Conservation (phyloP, 2,329 filamentous ascomycete species). For the Fusarium solani-melongenae region DNA sequence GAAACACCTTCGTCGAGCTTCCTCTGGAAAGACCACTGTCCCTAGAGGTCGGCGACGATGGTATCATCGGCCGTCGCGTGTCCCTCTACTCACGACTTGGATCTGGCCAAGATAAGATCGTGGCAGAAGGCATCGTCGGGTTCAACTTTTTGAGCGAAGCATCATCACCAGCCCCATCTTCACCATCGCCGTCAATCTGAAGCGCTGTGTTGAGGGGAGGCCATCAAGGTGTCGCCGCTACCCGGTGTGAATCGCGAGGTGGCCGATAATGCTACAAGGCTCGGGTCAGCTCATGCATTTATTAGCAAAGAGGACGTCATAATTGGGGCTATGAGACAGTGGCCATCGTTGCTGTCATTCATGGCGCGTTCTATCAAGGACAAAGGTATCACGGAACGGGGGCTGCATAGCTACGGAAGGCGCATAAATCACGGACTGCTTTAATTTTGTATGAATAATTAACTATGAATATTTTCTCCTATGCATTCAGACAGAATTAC, state of each 20-base stretch:
- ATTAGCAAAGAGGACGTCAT: too few species aligned
- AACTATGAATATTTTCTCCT: neutral
- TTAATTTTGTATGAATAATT: neutral
- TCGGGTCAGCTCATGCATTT: too few species aligned
- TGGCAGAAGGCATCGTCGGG: constrained; percentile 63
- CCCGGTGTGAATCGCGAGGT: neutral
- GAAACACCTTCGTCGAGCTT: constrained; percentile 46
- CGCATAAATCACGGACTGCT: neutral
- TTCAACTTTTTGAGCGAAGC: constrained; percentile 53
- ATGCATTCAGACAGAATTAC: neutral
- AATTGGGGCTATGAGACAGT: too few species aligned
- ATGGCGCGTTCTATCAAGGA: neutral
- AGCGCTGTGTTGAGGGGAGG: neutral
- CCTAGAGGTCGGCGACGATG: constrained; percentile 56
- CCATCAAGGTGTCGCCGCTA: constrained; percentile 32
- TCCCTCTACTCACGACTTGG: constrained; percentile 49
- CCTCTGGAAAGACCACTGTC: constrained; percentile 53
- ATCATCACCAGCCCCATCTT: constrained; percentile 15
- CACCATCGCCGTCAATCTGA: constrained; percentile 18
- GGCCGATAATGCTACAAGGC: neutral
- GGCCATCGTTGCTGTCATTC: neutral
- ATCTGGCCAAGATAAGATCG: constrained; percentile 43
- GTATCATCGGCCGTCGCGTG: constrained; percentile 61
- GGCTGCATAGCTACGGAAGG: neutral
- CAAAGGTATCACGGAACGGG: neutral